Evolutionary conservation across 176 grass and related monocot genomes (phyloP), one percentile per base, ranked within the genome.

Genomic region (Chrysopogon serrulatus): DNA sequence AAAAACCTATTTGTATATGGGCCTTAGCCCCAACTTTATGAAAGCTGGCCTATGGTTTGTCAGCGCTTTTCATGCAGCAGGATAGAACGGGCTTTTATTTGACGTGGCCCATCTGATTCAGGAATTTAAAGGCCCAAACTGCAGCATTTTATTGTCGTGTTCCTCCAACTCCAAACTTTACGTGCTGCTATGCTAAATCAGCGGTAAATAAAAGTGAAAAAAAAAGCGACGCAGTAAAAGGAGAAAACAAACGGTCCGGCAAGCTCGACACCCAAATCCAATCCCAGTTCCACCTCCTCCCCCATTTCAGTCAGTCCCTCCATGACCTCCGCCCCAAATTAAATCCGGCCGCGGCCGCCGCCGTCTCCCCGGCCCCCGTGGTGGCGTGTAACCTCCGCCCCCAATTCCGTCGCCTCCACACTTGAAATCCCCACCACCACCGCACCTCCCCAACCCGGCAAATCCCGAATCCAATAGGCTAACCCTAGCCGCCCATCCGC

Each of bases 321-420:
- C 71, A 30, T 33, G 23, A 54, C 64, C 45, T 69, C 71, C 82
- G 43, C 61, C 47, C 65, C 45, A 5, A 74, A 90, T 79, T 86
- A 73, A 80, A 79, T 33, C 24, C 73, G 8, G 65, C 79, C 83
- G 57, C 66, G 23, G 39, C 57, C 79, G 88, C 79, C 73, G 83
- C 73, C 88, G 61, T 23, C 60, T 60, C 82, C 37, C 36, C 66
- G 21, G 57, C 73, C 30, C 37, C 57, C 65, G n/a, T 73, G 85
- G 82, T 86, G 83, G 45, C 73, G n/a, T n/a, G 84, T 90, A 27
- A 74, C 61, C 79, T 78, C 80, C 80, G 67, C 84, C n/a, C 67
- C 68, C 18, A 66, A 75, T 75, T 28, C 84, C 68, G 21, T 85
- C 66, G 2, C 73, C 33, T 33, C 35, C 42, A 6, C 35, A 0